Evolutionary conservation across 208 protist genomes (phyloP).

Genomic region (Trypanosoma rangeli): DNA sequence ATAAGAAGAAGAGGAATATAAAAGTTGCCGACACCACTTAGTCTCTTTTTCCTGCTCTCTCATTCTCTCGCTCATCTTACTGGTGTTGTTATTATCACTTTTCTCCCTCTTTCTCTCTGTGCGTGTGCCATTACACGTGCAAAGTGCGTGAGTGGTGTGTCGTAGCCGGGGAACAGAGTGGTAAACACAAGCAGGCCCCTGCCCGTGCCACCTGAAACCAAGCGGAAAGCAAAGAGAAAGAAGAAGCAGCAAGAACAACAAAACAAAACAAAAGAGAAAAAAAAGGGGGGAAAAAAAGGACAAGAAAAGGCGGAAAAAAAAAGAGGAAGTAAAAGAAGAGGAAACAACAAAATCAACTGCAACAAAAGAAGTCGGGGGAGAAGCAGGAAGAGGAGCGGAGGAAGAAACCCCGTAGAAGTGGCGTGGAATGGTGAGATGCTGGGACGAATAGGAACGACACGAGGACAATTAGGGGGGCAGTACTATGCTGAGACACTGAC

Average conservation of each 20-base stretch:
- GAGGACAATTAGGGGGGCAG: slow-evolving; percentile 4
- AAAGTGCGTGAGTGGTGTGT: not conserved
- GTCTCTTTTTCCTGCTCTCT: not conserved
- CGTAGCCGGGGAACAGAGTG: not conserved
- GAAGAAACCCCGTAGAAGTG: not conserved
- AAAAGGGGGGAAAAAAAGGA: not conserved
- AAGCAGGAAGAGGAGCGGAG: slow-evolving; percentile 1
- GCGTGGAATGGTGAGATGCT: slow-evolving; percentile 9
- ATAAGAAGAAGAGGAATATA: no score
- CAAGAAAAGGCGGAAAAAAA: not conserved
- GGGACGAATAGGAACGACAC: slow-evolving; percentile 11
- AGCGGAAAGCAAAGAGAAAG: not conserved
- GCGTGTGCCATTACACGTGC: not conserved
- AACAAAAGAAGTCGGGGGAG: not conserved
- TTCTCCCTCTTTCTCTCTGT: slow-evolving; percentile 4
- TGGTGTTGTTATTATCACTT: slow-evolving; percentile 1
- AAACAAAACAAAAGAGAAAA: slow-evolving; percentile 6
- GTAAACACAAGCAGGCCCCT: not conserved
- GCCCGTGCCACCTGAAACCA: not conserved
- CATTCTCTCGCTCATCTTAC: not conserved
- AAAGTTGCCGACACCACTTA: not conserved
- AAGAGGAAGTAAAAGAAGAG: slow-evolving; percentile 21
- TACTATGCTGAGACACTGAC: slow-evolving; percentile 17
- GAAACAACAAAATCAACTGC: slow-evolving; percentile 9
- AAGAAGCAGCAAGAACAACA: not conserved